phyloP scores from a whole-genome alignment of 352 stramenopile genomes.

The Globisporangium heterothallicum region DNA sequence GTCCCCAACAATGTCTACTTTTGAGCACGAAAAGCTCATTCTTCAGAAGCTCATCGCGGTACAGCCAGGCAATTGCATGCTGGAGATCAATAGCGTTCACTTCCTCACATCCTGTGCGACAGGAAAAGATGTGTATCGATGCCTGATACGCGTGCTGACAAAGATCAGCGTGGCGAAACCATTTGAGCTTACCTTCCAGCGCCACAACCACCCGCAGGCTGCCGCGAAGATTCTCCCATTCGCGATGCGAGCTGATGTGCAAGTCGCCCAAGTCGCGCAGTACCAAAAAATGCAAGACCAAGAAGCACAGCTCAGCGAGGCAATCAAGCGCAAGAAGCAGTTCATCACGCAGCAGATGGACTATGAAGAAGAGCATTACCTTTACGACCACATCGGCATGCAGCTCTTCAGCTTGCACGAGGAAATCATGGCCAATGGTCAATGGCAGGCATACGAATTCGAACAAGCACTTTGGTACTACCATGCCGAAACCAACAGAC shows the following conservation, averaged over 20 bases:
- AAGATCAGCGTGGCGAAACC: slow-evolving; percentile 32
- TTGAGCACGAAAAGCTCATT: slow-evolving; percentile 17
- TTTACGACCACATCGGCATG: slow-evolving; percentile 34
- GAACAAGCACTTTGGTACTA: slow-evolving; percentile 60
- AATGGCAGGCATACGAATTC: slow-evolving; percentile 67
- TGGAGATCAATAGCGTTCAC: slow-evolving; percentile 42
- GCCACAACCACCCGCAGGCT: slow-evolving; percentile 48
- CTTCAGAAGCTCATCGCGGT: slow-evolving; percentile 34
- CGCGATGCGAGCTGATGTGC: slow-evolving; percentile 44
- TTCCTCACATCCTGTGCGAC: slow-evolving; percentile 24
- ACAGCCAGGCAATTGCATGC: slow-evolving; percentile 34
- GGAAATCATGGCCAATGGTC: slow-evolving; percentile 36
- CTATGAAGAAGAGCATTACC: slow-evolving; percentile 45
- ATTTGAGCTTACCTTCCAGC: slow-evolving; percentile 43
- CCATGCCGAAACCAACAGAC: slow-evolving; percentile 21
- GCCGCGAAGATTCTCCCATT: slow-evolving; percentile 56
- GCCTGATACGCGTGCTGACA: slow-evolving; percentile 23
- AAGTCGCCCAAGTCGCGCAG: slow-evolving; percentile 42
- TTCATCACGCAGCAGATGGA: slow-evolving; percentile 61
- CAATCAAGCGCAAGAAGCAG: slow-evolving; percentile 46
- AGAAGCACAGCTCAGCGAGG: slow-evolving; percentile 21
- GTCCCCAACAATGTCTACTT: slow-evolving; percentile 1
- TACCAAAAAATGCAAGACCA: slow-evolving; percentile 30
- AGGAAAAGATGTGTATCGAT: slow-evolving; percentile 24
- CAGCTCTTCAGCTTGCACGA: slow-evolving; percentile 40